Evolutionary conservation across 306 rosid genomes (phyloP), one percentile per base, ranked within the genome.

Genomic region (Fragaria iinumae): DNA sequence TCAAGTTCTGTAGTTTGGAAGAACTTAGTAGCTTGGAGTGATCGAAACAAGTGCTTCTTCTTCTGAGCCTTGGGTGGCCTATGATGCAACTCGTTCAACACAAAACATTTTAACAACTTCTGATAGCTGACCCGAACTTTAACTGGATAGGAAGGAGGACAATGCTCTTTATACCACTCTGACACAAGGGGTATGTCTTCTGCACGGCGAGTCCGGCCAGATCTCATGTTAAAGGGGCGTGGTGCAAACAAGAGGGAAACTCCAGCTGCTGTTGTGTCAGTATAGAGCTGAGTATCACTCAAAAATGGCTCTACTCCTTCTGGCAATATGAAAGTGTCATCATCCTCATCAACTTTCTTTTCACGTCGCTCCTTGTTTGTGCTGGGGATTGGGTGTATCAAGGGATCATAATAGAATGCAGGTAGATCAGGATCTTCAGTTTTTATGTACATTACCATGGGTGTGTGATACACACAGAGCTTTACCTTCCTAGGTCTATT

Each of bases 1-100:
- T 95, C 99, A 32, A 95, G 97, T 74, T 95, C 99, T 1, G 99
- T 95, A 47, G 99, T 95, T 84, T 95, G 99, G 90, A 95, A 95
- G 78, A 95, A 95, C 81, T 95, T 95, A 29, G 99, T 95, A 76
- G 97, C 97, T 87, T 95, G 99, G 48, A 95, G 97, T 55, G 99
- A 95, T 41, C 93, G 85, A 69, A 95, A 95, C 59, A 95, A 82
- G 77, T 95, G 99, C 86, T 95, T 95, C 90, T 95, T 95, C 82
- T 95, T 92, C 67, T 95, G 97, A 36, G 99, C 99, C 86, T 95
- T 95, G 20, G 99, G 99, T 57, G 97, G 99, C 71, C 99, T 91
- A 80, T 95, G 99, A 85, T 95, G 99, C 83, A 95, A 86, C 87
- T 95, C 99, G 57, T 95, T 95, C 90, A 95, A 79, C 80, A 95